Percentiles rank a stretch among this genome's conserved stretches.
Conservation (phyloP, 768 basidiomycete species). For the Suillus cothurnatus region DNA sequence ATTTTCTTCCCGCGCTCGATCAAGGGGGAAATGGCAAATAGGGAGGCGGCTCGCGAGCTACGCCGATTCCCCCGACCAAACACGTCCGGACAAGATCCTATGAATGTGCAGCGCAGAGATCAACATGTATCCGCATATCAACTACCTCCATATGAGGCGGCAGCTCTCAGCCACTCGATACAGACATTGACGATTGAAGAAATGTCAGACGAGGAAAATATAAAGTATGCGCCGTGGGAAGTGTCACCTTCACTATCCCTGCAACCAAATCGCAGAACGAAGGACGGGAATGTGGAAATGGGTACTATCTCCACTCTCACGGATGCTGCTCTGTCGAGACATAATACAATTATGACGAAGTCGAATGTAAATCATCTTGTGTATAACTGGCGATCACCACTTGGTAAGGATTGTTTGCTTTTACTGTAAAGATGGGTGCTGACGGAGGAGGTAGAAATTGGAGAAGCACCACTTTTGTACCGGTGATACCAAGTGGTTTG, state of each 20-base stretch:
- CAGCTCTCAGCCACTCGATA: slow-evolving; percentile 19
- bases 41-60: slow-evolving; percentile 42
- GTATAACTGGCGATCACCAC: slow-evolving; percentile 68
- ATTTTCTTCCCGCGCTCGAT: slow-evolving; percentile 86
- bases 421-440: neutral
- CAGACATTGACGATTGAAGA: slow-evolving; percentile 38
- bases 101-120: neutral
- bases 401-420: slow-evolving; percentile 45
- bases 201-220: slow-evolving; percentile 14
- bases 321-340: slow-evolving; percentile 47
- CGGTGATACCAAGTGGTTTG: neutral
- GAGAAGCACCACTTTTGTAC: neutral
- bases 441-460: neutral
- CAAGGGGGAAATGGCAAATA: slow-evolving; percentile 59
- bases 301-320: slow-evolving; percentile 31
- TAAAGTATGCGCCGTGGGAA: neutral
- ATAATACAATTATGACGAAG: slow-evolving; percentile 35
- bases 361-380: slow-evolving; percentile 52
- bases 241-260: slow-evolving; percentile 11
- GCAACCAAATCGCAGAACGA: slow-evolving; percentile 29
- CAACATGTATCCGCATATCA: slow-evolving; percentile 24
- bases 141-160: slow-evolving; percentile 35
- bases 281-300: slow-evolving; percentile 25
- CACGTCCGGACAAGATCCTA: neutral
- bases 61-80: slow-evolving; percentile 2